Evolutionary conservation across 2,329 filamentous ascomycete genomes (phyloP).

Genomic region (Aspergillus uvarum): DNA sequence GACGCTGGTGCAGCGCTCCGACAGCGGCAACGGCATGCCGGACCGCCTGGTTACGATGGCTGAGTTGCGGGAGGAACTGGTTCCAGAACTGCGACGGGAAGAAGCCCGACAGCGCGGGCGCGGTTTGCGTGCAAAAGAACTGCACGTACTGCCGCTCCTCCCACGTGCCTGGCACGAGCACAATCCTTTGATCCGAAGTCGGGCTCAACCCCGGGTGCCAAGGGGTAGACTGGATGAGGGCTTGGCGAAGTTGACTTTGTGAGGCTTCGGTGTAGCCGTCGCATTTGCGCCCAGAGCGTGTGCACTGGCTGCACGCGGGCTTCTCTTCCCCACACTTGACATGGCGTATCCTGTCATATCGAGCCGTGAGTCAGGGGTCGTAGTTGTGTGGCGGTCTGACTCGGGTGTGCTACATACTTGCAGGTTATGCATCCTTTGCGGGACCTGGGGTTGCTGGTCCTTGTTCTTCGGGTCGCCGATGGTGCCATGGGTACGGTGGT

Average conservation of each 20-base stretch:
- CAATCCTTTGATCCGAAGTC: conserved; percentile 16
- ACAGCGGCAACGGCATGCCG: conserved; percentile 53
- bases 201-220: conserved; percentile 1
- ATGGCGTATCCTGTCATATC: conserved; percentile 49
- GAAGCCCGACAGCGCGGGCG: conserved; percentile 45
- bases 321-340: conserved; percentile 60
- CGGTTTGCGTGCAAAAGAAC: conserved; percentile 44
- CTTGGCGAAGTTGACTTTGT: conserved; percentile 14
- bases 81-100: conserved; percentile 35
- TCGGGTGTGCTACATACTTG: conserved; percentile 47
- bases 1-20: conserved; percentile 48
- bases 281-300: conserved; percentile 56
- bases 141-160: conserved; percentile 41
- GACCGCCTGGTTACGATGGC: conserved; percentile 48
- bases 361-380: background rate
- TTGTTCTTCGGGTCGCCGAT: background rate
- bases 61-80: conserved; percentile 48
- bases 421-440: conserved; percentile 53
- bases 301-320: conserved; percentile 55
- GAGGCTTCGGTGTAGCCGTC: conserved; percentile 51
- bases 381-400: background rate
- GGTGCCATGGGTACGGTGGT: background rate
- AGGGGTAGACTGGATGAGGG: background rate
- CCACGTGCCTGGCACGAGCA: conserved; percentile 25
- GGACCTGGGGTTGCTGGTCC: background rate